Evolutionary conservation across 345 rosid genomes (phyloP), one percentile per base, ranked within the genome.

Genomic region (Acer yangbiense): DNA sequence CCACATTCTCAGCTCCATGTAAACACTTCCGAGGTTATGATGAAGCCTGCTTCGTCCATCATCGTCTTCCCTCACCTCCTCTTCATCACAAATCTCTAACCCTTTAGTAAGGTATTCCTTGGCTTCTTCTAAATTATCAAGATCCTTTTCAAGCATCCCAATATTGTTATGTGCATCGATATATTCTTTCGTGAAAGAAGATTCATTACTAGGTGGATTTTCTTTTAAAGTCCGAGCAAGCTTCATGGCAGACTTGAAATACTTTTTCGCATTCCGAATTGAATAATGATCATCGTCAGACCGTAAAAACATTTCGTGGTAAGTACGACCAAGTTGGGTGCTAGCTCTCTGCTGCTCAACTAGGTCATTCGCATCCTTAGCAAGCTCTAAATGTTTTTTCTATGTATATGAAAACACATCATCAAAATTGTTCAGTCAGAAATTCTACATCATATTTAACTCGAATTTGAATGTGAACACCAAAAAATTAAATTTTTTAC

Each of bases 291-390:
- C 98, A 81, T 86, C 89, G 4, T 88, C 88, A 48, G 94, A 89
- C 76, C 60, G 86, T 32, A 85, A 39, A 77, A 92, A 88, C 72
- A 92, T 75, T 70, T 88, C 98, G 65, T 96, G 92, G 83, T 91
- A 94, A 3, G 97, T 92, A n/a, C 97, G 97, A 68, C 98, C 97
- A 13, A 96, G 94, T 69, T 92, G 97, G 4, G 99, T 96, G 77
- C 90, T 85, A 7, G 98, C 98, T 81, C 98, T 84, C 79, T 94
- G 99, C 88, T 94, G 94, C 91, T 96, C 99, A 72, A 91, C 88
- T 48, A 88, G 84, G 80, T 94, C 95, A 63, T 79, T 61, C 29
- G 86, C 79, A 77, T 92, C 91, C 84, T 88, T 89, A 54, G 99
- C 97, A 29, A 96, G 97, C 72, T 94, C 90, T 77, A 96, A 82